phyloP scores from a whole-genome alignment of 192 early-diverging fungal genomes.

The Umbelopsis isabellina region DNA sequence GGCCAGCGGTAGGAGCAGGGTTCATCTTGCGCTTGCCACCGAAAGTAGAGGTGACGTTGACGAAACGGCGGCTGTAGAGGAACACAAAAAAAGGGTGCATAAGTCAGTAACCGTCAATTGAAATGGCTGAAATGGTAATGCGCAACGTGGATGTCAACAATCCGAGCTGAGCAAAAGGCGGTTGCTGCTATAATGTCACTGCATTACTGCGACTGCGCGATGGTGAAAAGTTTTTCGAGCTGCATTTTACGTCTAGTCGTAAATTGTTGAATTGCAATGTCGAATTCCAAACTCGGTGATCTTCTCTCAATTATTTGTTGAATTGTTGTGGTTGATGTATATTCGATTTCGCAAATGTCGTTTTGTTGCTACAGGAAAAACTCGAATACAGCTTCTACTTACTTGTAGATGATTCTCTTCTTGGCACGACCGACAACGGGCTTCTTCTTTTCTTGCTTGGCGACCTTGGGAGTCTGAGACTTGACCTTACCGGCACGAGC shows the following conservation, averaged over 20 bases:
- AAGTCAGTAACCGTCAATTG: background rate
- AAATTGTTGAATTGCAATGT: no score
- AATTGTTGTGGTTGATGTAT: background rate
- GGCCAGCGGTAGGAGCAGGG: conserved; percentile 54
- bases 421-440: conserved; percentile 90
- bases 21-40: conserved; percentile 88
- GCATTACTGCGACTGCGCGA: no score
- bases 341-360: no score
- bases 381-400: background rate
- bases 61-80: conserved; percentile 81
- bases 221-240: no score
- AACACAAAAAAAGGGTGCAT: background rate
- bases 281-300: no score
- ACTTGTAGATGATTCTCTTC: conserved; percentile 94
- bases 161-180: no score
- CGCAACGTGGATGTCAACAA: background rate
- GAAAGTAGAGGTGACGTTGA: conserved; percentile 86
- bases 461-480: conserved; percentile 98
- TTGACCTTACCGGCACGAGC: conserved; percentile 99
- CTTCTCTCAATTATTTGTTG: no score
- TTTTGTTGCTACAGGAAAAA: no score
- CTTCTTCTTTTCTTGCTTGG: conserved; percentile 97
- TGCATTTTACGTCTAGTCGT: no score
- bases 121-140: background rate
- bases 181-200: no score